phyloP scores from a whole-genome alignment of 306 rosid species.

The Pyrus communis region DNA sequence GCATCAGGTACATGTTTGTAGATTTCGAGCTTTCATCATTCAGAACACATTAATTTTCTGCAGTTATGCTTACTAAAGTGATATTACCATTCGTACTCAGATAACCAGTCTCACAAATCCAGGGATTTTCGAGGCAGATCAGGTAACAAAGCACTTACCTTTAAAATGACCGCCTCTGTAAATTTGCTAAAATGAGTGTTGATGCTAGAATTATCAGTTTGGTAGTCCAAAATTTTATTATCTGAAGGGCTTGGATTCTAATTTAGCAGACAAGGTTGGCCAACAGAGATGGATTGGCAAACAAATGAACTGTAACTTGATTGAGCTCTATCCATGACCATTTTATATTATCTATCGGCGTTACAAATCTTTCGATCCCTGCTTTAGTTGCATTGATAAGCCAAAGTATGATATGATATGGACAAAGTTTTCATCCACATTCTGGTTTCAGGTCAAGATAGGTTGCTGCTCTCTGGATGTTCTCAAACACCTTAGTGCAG shows the following conservation, averaged over 20 bases:
- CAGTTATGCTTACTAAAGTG: slow-evolving; percentile 11
- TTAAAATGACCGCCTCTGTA: not conserved
- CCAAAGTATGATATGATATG: not conserved
- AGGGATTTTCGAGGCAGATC: slow-evolving; percentile 79
- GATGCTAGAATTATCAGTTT: not conserved
- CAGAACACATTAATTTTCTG: not conserved
- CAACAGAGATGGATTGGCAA: not conserved
- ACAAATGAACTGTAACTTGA: not conserved
- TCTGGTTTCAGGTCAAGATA: slow-evolving; percentile 68
- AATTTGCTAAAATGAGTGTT: not conserved
- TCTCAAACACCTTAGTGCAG: slow-evolving; percentile 88
- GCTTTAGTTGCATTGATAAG: not conserved
- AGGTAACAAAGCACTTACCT: slow-evolving; percentile 41
- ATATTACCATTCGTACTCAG: slow-evolving; percentile 33
- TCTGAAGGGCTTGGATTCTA: not conserved
- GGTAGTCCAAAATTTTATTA: not conserved
- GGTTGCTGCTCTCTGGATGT: slow-evolving; percentile 83
- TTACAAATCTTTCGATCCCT: not conserved
- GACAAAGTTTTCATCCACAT: not conserved
- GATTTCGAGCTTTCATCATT: slow-evolving; percentile 8
- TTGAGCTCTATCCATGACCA: not conserved
- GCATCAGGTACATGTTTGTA: slow-evolving; percentile 57
- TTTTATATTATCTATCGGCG: not conserved
- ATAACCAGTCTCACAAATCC: slow-evolving; percentile 73
- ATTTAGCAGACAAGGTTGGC: not conserved